A percentile compares a stretch with the other conserved stretches of the same genome.
Evolutionary conservation across 345 rosid species (phyloP).

Genomic region (Gossypium longicalyx): DNA sequence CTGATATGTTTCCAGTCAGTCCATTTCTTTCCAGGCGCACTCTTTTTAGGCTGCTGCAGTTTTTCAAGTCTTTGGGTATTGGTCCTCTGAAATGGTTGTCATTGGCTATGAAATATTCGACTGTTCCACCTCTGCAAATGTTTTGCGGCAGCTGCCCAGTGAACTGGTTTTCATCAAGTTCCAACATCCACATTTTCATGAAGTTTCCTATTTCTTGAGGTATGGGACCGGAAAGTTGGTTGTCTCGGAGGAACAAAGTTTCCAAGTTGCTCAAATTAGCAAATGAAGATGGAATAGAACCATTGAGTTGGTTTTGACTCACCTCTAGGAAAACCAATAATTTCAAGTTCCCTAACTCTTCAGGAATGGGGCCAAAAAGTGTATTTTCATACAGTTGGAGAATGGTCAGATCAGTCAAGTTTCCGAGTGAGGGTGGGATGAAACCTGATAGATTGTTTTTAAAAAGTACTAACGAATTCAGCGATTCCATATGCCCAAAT

Average conservation of each 20-base stretch:
- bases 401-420: not conserved
- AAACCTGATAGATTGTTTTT: not conserved
- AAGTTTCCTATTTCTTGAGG: not conserved
- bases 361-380: not conserved
- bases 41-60: not conserved
- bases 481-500: not conserved
- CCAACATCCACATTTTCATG: not conserved
- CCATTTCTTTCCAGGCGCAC: not conserved
- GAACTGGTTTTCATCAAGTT: not conserved
- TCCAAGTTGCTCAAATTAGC: conserved; percentile 2
- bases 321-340: not conserved
- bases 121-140: not conserved
- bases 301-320: conserved; percentile 3
- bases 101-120: not conserved
- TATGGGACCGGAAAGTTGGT: not conserved
- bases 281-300: conserved; percentile 2
- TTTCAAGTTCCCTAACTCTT: not conserved
- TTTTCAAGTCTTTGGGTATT: not conserved
- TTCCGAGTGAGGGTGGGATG: not conserved
- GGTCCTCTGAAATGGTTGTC: not conserved
- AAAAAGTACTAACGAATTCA: not conserved
- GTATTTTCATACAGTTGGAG: not conserved
- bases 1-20: not conserved
- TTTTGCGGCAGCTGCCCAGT: not conserved
- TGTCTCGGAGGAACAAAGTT: not conserved